phyloP scores from a whole-genome alignment of 2,329 filamentous ascomycete genomes.

The Diplodia seriata region DNA sequence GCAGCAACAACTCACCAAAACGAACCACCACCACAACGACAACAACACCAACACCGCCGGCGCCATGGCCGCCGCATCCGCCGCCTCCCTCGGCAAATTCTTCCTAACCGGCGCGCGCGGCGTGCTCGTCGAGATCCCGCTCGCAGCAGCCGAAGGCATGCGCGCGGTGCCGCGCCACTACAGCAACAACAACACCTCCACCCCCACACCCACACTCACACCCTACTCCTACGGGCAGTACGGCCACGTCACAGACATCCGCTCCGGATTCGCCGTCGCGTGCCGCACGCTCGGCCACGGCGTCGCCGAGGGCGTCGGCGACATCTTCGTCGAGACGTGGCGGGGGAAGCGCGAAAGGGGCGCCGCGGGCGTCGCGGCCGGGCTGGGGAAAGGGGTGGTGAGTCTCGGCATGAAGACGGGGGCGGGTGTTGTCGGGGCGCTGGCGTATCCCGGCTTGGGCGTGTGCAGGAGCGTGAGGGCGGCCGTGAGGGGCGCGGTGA shows the following conservation, averaged over 20 bases:
- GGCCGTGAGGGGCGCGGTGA: not conserved
- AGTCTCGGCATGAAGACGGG: slow-evolving; percentile 7
- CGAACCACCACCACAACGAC: not conserved
- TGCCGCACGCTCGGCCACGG: too few species aligned
- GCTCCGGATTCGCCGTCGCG: slow-evolving; percentile 45
- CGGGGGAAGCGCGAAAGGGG: slow-evolving; percentile 43
- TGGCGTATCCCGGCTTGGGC: slow-evolving; percentile 13
- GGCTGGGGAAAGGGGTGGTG: slow-evolving; percentile 3
- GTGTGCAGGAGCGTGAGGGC: not conserved
- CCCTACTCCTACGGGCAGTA: too few species aligned
- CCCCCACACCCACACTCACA: too few species aligned
- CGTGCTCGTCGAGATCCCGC: slow-evolving; percentile 46
- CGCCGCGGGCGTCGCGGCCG: slow-evolving; percentile 31
- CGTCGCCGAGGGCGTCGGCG: slow-evolving; percentile 44
- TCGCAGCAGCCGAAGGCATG: slow-evolving; percentile 48
- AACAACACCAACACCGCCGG: slow-evolving; percentile 29
- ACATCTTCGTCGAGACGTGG: slow-evolving; percentile 37
- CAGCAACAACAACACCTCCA: slow-evolving; percentile 37
- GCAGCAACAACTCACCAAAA: not conserved
- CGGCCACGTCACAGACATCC: slow-evolving; percentile 45
- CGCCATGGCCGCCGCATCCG: slow-evolving; percentile 34
- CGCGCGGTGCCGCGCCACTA: slow-evolving; percentile 48
- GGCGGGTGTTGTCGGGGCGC: not conserved
- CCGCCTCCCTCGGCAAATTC: slow-evolving; percentile 39
- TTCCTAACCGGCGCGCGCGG: slow-evolving; percentile 41